Evolutionary conservation across 2,329 filamentous ascomycete species (phyloP).

Genomic region (Fusarium denticulatum): DNA sequence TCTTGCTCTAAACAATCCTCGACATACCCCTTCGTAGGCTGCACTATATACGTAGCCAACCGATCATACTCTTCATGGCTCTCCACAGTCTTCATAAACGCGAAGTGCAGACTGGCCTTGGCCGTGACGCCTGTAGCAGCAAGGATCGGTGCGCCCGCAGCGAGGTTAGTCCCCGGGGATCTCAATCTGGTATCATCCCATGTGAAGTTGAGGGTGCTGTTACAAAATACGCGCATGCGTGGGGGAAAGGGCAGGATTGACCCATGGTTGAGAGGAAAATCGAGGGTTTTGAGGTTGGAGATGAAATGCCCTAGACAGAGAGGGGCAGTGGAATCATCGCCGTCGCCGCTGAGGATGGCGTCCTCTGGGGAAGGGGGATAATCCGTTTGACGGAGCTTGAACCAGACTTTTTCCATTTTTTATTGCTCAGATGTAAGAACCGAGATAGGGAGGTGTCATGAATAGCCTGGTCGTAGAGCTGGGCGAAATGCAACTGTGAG

Average conservation of each 20-base stretch:
- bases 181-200: not conserved
- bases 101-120: not conserved
- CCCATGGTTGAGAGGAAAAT: not conserved
- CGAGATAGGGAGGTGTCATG: too few relatives aligned
- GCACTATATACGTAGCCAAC: not conserved
- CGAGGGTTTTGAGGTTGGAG: not conserved
- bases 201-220: fast-evolving
- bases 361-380: not conserved
- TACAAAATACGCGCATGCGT: not conserved
- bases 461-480: fast-evolving
- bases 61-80: not conserved
- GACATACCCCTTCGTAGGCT: not conserved
- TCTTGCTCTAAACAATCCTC: not conserved
- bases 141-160: fast-evolving
- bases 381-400: not conserved
- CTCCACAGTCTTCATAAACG: not conserved
- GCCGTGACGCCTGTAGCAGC: not conserved
- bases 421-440: too few relatives aligned
- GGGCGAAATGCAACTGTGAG: not conserved
- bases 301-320: not conserved
- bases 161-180: fast-evolving
- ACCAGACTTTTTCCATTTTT: constrained; percentile 2
- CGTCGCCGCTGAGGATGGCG: not conserved
- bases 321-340: not conserved
- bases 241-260: not conserved